These are phyloP conservation scores for Solanum piurae DNA, from an alignment of 257 asterid genomes.

Conservation along the genomic window DNA sequence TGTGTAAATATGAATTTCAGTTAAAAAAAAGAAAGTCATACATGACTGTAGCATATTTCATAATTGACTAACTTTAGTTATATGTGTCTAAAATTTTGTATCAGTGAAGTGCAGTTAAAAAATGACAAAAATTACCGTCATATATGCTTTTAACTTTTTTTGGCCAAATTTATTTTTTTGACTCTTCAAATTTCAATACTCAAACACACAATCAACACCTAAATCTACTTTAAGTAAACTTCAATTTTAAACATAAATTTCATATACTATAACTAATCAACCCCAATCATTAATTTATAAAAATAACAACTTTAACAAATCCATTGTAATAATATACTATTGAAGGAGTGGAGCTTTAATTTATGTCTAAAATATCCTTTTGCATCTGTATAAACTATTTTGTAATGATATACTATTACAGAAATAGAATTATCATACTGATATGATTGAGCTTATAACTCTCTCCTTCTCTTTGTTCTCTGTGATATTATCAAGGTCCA, in stretches of 20 bases:
- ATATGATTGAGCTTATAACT: neutral
- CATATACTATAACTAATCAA: neutral
- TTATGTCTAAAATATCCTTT: neutral
- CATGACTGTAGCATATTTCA: too few species aligned
- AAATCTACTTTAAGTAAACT: neutral
- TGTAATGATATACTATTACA: neutral
- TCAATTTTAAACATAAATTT: neutral
- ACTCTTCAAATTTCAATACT: neutral
- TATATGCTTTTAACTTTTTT: neutral
- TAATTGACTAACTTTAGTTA: neutral
- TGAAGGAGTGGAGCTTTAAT: neutral
- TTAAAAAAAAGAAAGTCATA: too few species aligned
- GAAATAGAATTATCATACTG: neutral
- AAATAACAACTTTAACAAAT: neutral
- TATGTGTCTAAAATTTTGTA: neutral
- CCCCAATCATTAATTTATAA: neutral
- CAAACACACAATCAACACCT: neutral
- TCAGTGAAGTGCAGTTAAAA: neutral
- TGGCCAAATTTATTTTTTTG: neutral
- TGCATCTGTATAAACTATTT: neutral
- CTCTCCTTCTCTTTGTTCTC: neutral
- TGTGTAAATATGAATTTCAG: neutral
- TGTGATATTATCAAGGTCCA: neutral
- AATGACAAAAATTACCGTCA: neutral
- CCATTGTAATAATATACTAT: neutral